Evolutionary conservation across 108 stramenopile species (phyloP).

Genomic region (Cylindrotheca fusiformis): DNA sequence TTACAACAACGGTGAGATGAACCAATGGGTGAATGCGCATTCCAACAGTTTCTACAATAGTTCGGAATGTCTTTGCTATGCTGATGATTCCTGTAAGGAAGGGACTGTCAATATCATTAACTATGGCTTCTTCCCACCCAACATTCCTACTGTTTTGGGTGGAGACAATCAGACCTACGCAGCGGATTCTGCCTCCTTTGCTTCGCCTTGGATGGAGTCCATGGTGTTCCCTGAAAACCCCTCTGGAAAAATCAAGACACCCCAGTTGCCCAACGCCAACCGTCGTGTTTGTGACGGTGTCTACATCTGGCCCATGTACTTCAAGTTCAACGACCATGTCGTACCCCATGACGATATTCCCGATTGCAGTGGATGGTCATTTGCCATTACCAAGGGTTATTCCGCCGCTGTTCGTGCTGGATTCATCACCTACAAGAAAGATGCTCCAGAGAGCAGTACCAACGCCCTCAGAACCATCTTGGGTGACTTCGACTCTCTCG

Average conservation of each 20-base stretch:
- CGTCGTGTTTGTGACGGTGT: conserved; percentile 34
- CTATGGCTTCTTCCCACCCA: conserved; percentile 21
- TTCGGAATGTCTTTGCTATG: conserved; percentile 21
- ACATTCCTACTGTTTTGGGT: conserved; percentile 14
- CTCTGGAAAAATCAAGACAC: conserved; percentile 23
- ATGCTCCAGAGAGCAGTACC: not conserved
- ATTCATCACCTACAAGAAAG: conserved; percentile 27
- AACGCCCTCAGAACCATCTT: not conserved
- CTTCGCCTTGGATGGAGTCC: conserved; percentile 28
- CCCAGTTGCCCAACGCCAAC: conserved; percentile 17
- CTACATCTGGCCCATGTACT: conserved; percentile 32
- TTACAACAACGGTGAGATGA: conserved; percentile 12
- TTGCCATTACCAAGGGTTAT: conserved; percentile 25
- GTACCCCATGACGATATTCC: conserved; percentile 23
- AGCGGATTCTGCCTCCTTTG: conserved; percentile 11
- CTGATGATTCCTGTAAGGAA: conserved; percentile 14
- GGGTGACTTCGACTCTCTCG: conserved; percentile 1
- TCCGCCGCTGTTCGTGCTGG: conserved; percentile 26
- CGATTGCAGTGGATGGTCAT: conserved; percentile 22
- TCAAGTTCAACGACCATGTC: conserved; percentile 8
- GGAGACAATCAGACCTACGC: conserved; percentile 18
- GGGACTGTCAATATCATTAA: conserved; percentile 8
- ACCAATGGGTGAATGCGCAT: conserved; percentile 5
- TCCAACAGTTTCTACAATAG: conserved; percentile 14
- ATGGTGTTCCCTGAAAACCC: conserved; percentile 38